phyloP scores from a whole-genome alignment of 495 filamentous ascomycete genomes.

The Lentithecium fluviatile region DNA sequence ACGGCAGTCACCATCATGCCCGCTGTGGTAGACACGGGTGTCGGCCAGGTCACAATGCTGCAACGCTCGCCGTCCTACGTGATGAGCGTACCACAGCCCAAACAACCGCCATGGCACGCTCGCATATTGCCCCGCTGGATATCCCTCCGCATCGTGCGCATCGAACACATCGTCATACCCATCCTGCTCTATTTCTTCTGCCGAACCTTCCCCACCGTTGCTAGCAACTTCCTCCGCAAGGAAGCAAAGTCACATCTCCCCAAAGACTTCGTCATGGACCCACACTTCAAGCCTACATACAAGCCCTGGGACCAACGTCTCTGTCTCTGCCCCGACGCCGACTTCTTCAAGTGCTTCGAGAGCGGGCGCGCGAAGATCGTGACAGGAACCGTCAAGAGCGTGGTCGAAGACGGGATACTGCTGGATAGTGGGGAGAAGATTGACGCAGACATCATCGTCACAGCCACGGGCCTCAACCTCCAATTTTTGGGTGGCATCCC shows the following conservation, averaged over 20 bases:
- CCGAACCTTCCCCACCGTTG: conserved; percentile 54
- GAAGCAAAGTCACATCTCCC: conserved; percentile 54
- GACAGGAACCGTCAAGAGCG: conserved; percentile 65
- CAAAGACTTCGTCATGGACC: conserved; percentile 53
- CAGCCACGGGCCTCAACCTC: conserved; percentile 69
- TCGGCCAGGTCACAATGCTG: conserved; percentile 36
- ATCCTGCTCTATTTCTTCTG: conserved; percentile 56
- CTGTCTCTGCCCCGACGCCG: conserved; percentile 67
- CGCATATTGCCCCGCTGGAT: conserved; percentile 44
- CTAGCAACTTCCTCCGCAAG: conserved; percentile 49
- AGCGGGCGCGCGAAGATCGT: conserved; percentile 59
- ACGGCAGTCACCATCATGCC: conserved; percentile 37
- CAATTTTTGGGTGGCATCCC: conserved; percentile 52
- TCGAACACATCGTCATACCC: conserved; percentile 49
- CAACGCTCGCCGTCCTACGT: conserved; percentile 36
- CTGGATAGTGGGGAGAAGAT: conserved; percentile 57
- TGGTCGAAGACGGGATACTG: conserved; percentile 58
- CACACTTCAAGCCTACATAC: conserved; percentile 71
- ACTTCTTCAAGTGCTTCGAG: conserved; percentile 66
- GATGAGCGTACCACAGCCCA: conserved; percentile 18
- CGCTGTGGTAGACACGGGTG: conserved; percentile 26
- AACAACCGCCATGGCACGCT: conserved; percentile 47
- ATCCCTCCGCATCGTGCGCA: conserved; percentile 46
- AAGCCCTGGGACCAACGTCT: conserved; percentile 73
- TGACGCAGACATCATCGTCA: conserved; percentile 69